Base-by-base conservation (phyloP, 495 filamentous ascomycete genomes). In the Cryomyces minteri region DNA sequence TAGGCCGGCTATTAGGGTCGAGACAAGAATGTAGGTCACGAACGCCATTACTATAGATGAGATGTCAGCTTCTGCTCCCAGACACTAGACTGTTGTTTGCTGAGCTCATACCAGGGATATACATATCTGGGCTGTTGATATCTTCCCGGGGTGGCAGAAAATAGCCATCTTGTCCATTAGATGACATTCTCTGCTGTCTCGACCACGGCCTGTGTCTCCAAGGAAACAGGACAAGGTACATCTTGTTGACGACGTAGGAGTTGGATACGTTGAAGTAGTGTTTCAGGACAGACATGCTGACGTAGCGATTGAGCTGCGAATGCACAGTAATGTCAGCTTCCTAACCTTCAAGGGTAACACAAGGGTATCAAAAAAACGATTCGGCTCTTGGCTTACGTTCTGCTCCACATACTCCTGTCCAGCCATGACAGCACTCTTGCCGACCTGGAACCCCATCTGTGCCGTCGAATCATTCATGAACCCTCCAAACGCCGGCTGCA, bases 171-270 rank as follows among this genome's bases (percentile, higher is more conserved):
- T 73, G 68, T 44, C 70, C 54, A 18, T 67, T 62, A 8, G 63
- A 54, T 4, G 67, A 61, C 39, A 74, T 60, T 30, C 71, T 67
- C 59, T 80, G 76, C 51, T 77, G 69, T 41, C 90, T 78, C 45
- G 86, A 90, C 90, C 90, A 99, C 12, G 88, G 87, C 57, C 87
- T 84, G 64, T 99, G 90, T 46, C 88, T 70, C 87, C 88, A 99
- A 29, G 90, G 90, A 62, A 95, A 95, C 48, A 99, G 78, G 39
- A 99, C 85, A 34, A 99, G 73, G 53, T 76, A 75, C 38, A 64
- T 53, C 42, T 66, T 66, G 41, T 41, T 40, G n/a, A 57, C 46
- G 43, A 66, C 62, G 49, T 66, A 66, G 38, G 48, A 51, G 53
- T 66, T 66, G 31, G 60, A 58, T 42, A 66, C 62, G 56, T 66